Evolutionary conservation across 306 rosid genomes (phyloP).

Genomic region (Carpinus fangiana): DNA sequence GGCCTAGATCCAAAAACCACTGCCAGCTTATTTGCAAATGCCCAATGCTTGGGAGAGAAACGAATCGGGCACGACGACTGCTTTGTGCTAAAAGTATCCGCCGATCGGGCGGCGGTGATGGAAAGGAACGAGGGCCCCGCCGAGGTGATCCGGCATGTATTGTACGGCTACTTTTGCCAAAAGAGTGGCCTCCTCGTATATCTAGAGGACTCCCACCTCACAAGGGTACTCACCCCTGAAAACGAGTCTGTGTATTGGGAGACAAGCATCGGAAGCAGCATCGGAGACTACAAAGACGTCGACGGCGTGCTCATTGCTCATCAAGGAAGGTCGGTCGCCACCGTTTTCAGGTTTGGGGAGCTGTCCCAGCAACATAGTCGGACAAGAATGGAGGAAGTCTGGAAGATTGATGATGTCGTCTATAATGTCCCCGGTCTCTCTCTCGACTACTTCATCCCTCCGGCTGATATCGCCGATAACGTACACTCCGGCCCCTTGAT

Average conservation of each 20-base stretch:
- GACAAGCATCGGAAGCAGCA: constrained; percentile 93
- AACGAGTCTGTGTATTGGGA: constrained; percentile 82
- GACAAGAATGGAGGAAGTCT: constrained; percentile 85
- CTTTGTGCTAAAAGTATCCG: constrained; percentile 76
- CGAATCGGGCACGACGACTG: constrained; percentile 77
- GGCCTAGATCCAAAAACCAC: constrained; percentile 94
- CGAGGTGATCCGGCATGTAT: constrained; percentile 83
- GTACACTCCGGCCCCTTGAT: constrained; percentile 47
- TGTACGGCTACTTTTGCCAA: constrained; percentile 91
- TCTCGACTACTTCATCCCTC: constrained; percentile 85
- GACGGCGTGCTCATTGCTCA: constrained; percentile 83
- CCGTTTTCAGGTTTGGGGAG: constrained; percentile 81
- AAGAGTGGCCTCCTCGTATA: constrained; percentile 88
- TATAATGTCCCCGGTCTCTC: constrained; percentile 92
- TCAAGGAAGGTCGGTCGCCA: constrained; percentile 86
- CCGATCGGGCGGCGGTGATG: constrained; percentile 77
- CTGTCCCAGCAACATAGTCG: constrained; percentile 74
- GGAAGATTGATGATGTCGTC: constrained; percentile 93
- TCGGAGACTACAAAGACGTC: constrained; percentile 74
- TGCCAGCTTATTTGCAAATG: constrained; percentile 84
- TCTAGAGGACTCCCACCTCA: constrained; percentile 91
- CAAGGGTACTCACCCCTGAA: constrained; percentile 65
- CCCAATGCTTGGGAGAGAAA: constrained; percentile 87
- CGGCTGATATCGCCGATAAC: constrained; percentile 67
- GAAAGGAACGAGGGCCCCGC: constrained; percentile 90